Base-by-base conservation (phyloP, 2,329 filamentous ascomycete genomes). In the Pseudogymnoascus verrucosus region DNA sequence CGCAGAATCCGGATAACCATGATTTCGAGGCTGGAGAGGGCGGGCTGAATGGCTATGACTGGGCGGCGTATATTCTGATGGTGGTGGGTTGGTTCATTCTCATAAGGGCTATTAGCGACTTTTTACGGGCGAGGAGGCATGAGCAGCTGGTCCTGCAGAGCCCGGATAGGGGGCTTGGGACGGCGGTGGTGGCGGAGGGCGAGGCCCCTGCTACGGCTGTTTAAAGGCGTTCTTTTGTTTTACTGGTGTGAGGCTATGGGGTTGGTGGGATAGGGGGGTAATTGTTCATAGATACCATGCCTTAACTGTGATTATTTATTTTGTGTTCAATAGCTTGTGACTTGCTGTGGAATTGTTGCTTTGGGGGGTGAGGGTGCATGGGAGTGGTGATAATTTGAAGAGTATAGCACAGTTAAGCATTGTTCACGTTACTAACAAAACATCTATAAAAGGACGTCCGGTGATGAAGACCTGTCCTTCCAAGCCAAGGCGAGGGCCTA, bases 41-140 rank as follows among this genome's bases (percentile, higher is more conserved):
- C 42, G 76, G 78, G 11, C 84, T 96, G 44, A 84, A 82, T 5
- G 88, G 88, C 61, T 88, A 84, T 67, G 93, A 98, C 73, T 97
- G 91, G 91, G 80, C 96, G 67, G 90, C 92, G 10, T 99, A 98
- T 71, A 80, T 90, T 14, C 77, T 99, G 59, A 99, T 99, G 95
- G 90, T 99, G 72, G 89, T 96, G 1, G 95, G 95, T 4, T 99
- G 95, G 95, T 98, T 98, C 73, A 92, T 99, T 67, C 80, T 99
- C 66, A 98, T 99, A 73, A 86, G 93, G 76, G 88, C 92, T n/a
- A 86, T 96, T 16, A 92, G 89, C 70, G 93, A 98, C 74, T 99
- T 95, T 74, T 78, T 98, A 66, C 85, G 88, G 69, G 95, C 92
- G 39, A 84, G 93, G 73, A 83, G 91, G 72, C 95, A 98, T 73